Conservation (phyloP, 2,329 filamentous ascomycete species). For the Paecilomyces dactylethromorphus region DNA sequence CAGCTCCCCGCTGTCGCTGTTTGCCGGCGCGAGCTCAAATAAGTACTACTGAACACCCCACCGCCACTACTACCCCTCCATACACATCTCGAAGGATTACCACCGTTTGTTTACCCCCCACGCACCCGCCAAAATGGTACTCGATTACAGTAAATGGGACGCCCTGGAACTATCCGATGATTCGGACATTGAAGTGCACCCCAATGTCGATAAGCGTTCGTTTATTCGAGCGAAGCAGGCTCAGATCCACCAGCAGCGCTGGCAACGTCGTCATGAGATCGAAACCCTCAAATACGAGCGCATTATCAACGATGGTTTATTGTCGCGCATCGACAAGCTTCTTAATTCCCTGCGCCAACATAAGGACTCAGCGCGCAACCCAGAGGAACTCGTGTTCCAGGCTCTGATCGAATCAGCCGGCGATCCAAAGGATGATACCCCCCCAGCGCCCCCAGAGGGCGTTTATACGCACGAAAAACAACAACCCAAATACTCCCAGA, state of each 20-base stretch:
- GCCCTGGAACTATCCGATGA: conserved; percentile 95
- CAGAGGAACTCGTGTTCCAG: conserved; percentile 81
- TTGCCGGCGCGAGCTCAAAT: background rate
- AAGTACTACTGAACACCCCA: conserved; percentile 4
- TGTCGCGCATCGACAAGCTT: conserved; percentile 74
- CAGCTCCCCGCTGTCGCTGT: background rate
- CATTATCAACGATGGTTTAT: conserved; percentile 83
- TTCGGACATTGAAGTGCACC: conserved; percentile 95
- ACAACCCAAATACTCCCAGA: conserved; percentile 83
- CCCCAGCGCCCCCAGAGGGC: conserved; percentile 68
- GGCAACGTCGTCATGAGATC: conserved; percentile 81
- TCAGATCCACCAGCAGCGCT: conserved; percentile 89
- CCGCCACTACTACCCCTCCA: conserved; percentile 11
- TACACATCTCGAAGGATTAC: conserved; percentile 11
- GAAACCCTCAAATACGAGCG: conserved; percentile 84
- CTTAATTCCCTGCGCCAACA: conserved; percentile 69
- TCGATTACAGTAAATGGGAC: conserved; percentile 63
- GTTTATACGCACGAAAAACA: conserved; percentile 69
- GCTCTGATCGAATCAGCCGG: conserved; percentile 76
- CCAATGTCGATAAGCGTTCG: conserved; percentile 96
- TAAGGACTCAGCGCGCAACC: conserved; percentile 57
- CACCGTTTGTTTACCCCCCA: conserved; percentile 8
- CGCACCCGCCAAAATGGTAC: conserved; percentile 37
- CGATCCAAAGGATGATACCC: conserved; percentile 65
- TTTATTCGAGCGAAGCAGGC: conserved; percentile 98